Base-by-base conservation (phyloP, 148 eudicot genomes). In the Cornus suecica region DNA sequence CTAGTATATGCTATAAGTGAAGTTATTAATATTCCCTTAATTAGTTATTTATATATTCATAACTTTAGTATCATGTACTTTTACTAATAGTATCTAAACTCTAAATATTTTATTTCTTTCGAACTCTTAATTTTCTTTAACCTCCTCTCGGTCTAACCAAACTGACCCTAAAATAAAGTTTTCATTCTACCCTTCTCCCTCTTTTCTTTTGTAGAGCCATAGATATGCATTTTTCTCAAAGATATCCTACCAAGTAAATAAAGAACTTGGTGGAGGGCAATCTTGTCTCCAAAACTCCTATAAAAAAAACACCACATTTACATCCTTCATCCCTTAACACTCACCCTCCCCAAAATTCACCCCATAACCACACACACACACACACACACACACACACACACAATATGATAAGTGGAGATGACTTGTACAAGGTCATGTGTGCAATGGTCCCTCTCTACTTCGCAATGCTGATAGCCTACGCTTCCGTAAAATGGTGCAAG, bases 401-500 rank as follows among this genome's bases (percentile, higher is more conserved):
- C 15, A 56, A 45, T 29, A 84, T 85, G 88, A 82, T 85, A 51
- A 77, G 65, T 52, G 78, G 48, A 31, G 30, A 74, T 52, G 88
- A 85, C 25, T 77, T 85, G 61, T 85, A 85, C 81, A 78, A 77
- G 11, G 83, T 85, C 41, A 75, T 85, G 79, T 79, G 81, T 15
- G 88, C 88, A 16, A 77, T 85, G 85, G 85, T 80, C 2, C 88
- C 88, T 0, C 70, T 85, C 20, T 85, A 85, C 65, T 74, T 82
- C 16, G 85, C 88, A 25, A 85, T 85, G 88, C 54, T 85, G 3
- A 65, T 80, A 0, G 88, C 88, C 3, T 85, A 82, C n/a, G 85
- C 65, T 2, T 82, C 85, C 9, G 85, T 85, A 13, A 76, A 77
- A 37, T 85, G 87, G 87, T 79, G 83, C 74, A 76, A 81, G 34